Conservation (phyloP, 345 rosid genomes). For the Alliaria petiolata region DNA sequence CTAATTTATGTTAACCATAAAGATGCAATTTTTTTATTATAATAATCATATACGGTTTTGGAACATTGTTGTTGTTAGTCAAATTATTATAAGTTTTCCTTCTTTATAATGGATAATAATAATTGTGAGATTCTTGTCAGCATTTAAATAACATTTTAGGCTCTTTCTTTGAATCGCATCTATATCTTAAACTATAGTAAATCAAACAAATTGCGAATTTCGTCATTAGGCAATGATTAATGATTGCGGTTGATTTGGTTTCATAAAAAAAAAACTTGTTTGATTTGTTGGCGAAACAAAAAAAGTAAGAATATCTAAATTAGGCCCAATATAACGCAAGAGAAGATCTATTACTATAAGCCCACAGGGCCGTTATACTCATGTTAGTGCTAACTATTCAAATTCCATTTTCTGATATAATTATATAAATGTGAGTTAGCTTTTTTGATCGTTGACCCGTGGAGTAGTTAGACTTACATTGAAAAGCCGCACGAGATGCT, state of each 20-base stretch:
- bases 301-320: neutral
- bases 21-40: neutral
- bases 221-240: neutral
- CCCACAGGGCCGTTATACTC: conserved; percentile 13
- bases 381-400: too few relatives aligned
- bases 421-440: conserved; percentile 1
- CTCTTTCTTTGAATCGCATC: neutral
- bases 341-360: neutral
- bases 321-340: neutral
- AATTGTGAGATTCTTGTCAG: conserved; percentile 17
- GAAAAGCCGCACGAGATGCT: neutral
- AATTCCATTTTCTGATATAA: neutral
- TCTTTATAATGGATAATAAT: conserved; percentile 7
- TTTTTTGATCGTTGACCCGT: conserved; percentile 21
- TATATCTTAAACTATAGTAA: neutral
- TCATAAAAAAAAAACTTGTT: neutral
- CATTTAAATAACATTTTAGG: neutral
- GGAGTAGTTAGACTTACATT: conserved; percentile 13
- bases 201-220: neutral
- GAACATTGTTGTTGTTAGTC: conserved; percentile 4
- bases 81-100: neutral
- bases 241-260: neutral
- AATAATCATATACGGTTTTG: neutral
- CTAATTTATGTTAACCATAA: neutral
- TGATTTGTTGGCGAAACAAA: neutral